Evolutionary conservation across 2,329 filamentous ascomycete species (phyloP), one percentile per base, ranked within the genome.

Genomic region (Diaporthe sp.): DNA sequence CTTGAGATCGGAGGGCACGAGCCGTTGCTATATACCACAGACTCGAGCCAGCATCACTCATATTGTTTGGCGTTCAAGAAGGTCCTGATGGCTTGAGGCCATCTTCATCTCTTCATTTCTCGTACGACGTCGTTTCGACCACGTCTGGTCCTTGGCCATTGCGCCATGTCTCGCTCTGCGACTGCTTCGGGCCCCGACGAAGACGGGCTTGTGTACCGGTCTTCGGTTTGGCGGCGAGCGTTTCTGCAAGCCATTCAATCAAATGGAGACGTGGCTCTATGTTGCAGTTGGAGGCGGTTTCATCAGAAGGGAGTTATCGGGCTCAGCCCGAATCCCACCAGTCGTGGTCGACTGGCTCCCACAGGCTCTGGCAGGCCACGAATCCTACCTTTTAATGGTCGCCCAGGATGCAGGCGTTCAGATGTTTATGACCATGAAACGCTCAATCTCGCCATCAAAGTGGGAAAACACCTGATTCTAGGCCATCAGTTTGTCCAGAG

Each of bases 11-110:
- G 17, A 6, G 13, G 33, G 25, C 7, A 10, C 2, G 22, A 17
- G 13, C 47, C 64, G 25, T 38, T 30, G 64, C 38, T 67, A 38
- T 67, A 67, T 67, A 67, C 33, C 47, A 54, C 17, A n/a, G 22
- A 22, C 64, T 38, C 47, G 1, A 50, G 22, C 64, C 45, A 54
- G 22, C 30, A 54, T 9, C 13, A 38, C n/a, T n/a, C 9, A 7
- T 52, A 19, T 52, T 28, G 13, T 52, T 38, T 52, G 64, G 64
- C 7, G 13, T 33, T 28, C 22, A 15, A 52, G 22, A 13, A 4
- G 0, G 10, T 12, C 22, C 13, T 52, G 8, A 45, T 19, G 64
- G 64, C 45, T 52, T 25, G 45, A 67, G 19, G 33, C 30, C 45
- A 52, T 54, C 30, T 40, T 67, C 64, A 19, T 19, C 30, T 52